Conservation (phyloP, 2,329 filamentous ascomycete species). For the Epichloe glyceriae region DNA sequence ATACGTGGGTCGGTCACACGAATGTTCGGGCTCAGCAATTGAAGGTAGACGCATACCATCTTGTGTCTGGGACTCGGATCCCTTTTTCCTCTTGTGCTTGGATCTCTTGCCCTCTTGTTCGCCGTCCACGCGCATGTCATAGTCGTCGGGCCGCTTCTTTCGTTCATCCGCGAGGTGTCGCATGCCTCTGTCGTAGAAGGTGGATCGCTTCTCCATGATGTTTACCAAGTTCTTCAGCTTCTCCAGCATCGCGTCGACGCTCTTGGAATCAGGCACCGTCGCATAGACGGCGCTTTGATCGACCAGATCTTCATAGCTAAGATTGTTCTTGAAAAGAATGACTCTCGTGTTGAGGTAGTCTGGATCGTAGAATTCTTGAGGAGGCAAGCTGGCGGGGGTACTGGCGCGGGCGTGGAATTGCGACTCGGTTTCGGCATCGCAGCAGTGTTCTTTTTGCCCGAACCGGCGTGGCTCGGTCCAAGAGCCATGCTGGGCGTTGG, state of each 20-base stretch:
- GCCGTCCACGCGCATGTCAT: slow-evolving; percentile 32
- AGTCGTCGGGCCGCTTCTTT: slow-evolving; percentile 48
- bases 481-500: slow-evolving; percentile 36
- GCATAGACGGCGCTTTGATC: slow-evolving; percentile 45
- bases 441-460: slow-evolving; percentile 49
- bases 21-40: neutral
- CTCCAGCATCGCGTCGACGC: slow-evolving; percentile 49
- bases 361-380: slow-evolving; percentile 42
- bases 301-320: slow-evolving; percentile 57
- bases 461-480: slow-evolving; percentile 45
- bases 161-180: slow-evolving; percentile 52
- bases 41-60: slow-evolving; percentile 3
- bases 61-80: slow-evolving; percentile 39
- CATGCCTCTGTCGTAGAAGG: slow-evolving; percentile 61
- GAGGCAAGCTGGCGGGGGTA: slow-evolving; percentile 38
- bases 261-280: slow-evolving; percentile 49
- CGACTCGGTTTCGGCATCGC: slow-evolving; percentile 58
- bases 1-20: neutral
- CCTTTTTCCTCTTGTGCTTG: slow-evolving; percentile 73
- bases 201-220: slow-evolving; percentile 53
- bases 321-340: slow-evolving; percentile 39
- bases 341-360: slow-evolving; percentile 55
- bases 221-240: slow-evolving; percentile 52
- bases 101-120: slow-evolving; percentile 41
- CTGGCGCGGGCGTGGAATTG: slow-evolving; percentile 55